Conservation (phyloP, 192 early-diverging fungal genomes). For the Martensiomyces pterosporus region DNA sequence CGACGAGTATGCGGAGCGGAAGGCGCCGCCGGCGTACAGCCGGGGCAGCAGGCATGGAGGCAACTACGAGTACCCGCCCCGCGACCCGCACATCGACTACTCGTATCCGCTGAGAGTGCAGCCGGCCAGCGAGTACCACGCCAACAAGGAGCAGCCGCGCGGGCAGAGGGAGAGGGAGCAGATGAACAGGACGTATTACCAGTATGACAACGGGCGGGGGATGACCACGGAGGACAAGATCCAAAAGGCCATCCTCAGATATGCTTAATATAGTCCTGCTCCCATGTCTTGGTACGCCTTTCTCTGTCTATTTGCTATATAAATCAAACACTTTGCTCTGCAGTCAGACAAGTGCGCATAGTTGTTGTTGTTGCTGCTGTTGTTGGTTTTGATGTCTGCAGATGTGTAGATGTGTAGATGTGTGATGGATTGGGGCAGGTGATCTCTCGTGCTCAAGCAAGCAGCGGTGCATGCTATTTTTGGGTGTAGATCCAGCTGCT, state of each 20-base stretch:
- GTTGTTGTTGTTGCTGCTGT: no score
- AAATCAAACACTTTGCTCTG: no score
- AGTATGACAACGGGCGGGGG: neutral
- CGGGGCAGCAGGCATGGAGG: neutral
- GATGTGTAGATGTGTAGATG: no score
- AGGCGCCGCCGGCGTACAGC: neutral
- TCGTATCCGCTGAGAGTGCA: constrained; percentile 9
- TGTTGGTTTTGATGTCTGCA: no score
- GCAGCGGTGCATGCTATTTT: no score
- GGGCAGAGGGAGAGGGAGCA: neutral
- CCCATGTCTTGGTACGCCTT: neutral
- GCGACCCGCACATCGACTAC: no score
- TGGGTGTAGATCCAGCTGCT: no score
- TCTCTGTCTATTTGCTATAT: neutral
- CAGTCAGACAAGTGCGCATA: no score
- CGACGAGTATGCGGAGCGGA: neutral
- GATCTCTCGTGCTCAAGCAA: no score
- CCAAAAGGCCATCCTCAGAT: constrained; percentile 18
- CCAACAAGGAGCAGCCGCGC: neutral
- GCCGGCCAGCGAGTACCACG: neutral
- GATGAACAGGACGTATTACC: neutral
- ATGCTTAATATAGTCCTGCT: constrained; percentile 6
- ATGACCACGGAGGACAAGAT: constrained; percentile 9
- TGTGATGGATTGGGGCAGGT: no score
- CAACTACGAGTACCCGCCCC: constrained; percentile 21